Evolutionary conservation across 78 protist species (phyloP), one percentile per base, ranked within the genome.

Genomic region (slime mould (Dictyostelium discoideum)): DNA sequence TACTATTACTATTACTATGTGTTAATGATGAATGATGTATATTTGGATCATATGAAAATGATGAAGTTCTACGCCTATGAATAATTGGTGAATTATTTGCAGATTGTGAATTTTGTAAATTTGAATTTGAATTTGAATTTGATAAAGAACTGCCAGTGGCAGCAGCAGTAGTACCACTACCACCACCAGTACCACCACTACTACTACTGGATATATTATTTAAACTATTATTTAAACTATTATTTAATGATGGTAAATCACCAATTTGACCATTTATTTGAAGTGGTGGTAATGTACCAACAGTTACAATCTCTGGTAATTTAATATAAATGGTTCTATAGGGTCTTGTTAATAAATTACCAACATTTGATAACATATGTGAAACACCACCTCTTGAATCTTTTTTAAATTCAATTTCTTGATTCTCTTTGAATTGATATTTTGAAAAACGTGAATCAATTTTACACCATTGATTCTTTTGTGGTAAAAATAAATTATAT

Each of bases 381-480:
- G 84, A 26, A 13, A 90, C 88, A 37, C 88, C 88, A 73, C 88
- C 83, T 82, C 95, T 82, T 67, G 95, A 67, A 82, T 90, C 95
- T 20, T 78, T 37, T 72, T 90, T 90, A 50, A 90, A 90, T 46
- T 90, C 95, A 57, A 90, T 90, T 26, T 90, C 95, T 90, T 90
- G 95, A 67, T 83, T 90, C 79, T 90, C 95, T 67, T 82, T 80
- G 6, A 90, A 73, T 73, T 80, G 83, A 32, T 90, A 90, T 82
- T 90, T 90, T 67, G 87, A 46, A 24, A 90, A 90, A 20, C 83
- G 65, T 29, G 67, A 7, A 82, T 82, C 95, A 3, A 80, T 39
- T n/a, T 90, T 90, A 54, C 95, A 90, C 95, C 95, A 90, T 72
- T 90, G 74, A 16, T 83, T 39, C 74, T 90, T 90, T 67, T 82